Evolutionary conservation across 192 early-diverging fungal species (phyloP), one percentile per base, ranked within the genome.

Genomic region (Jimgerdemannia lactiflua): DNA sequence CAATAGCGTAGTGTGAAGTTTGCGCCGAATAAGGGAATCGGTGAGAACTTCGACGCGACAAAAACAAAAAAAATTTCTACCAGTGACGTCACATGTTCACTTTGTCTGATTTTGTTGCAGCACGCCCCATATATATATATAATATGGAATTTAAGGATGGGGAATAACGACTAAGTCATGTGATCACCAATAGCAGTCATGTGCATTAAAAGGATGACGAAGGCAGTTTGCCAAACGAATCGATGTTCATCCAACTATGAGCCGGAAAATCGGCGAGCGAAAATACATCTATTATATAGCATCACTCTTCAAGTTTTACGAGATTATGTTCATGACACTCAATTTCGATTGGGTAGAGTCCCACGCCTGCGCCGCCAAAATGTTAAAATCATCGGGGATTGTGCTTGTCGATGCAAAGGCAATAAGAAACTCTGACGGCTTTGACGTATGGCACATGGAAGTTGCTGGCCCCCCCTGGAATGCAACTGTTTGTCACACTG

Each of bases 271-370:
- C 43, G 29, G 72, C 2, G 72, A 73, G 39, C 69, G 74, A 65
- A 75, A 69, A 29, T 75, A 75, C 20, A 75, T 75, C 49, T n/a
- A n/a, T n/a, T n/a, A 54, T 54, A 54, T 54, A 54, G 4, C 49
- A n/a, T n/a, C n/a, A n/a, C 54, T 74, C 18, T 74, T 69, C 17
- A 74, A 74, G 49, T 74, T 69, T 74, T 74, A 74, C 41, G 42
- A 74, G 44, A 17, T 41, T 20, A 74, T 14, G 14, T 74, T 74
- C 67, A 65, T 11, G 20, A 74, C 20, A 42, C 14, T 74, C 42
- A 7, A 29, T 74, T 74, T 74, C 41, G 65, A 69, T 7, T 74
- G 73, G 73, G 69, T 74, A 14, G 73, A 74, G 42, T 69, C 65
- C 17, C 65, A 68, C 41, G 44, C 65, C 3, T 65, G 39, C 41